These are phyloP conservation scores for Haematococcus sp. DNA, from an alignment of 139 green algal species.

Conservation along the genomic window DNA sequence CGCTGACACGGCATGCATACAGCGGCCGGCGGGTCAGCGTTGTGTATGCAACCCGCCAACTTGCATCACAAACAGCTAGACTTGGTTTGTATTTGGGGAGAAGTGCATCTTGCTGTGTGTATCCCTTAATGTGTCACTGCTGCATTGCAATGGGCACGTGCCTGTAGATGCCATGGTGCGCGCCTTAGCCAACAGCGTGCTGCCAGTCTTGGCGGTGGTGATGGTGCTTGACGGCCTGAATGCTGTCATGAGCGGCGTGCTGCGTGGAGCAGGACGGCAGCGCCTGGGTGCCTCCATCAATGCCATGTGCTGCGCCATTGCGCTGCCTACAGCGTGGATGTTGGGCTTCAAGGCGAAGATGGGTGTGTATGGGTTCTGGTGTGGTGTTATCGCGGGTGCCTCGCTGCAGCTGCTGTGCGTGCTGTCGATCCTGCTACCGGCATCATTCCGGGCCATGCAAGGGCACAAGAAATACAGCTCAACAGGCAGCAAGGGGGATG, in stretches of 20 bases:
- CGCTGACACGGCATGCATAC: no score
- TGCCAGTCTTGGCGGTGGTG: slow-evolving; percentile 29
- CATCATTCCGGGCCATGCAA: neutral
- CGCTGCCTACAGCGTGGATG: slow-evolving; percentile 16
- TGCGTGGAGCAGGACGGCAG: slow-evolving; percentile 40
- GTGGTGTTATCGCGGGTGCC: slow-evolving; percentile 32
- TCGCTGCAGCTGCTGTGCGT: neutral
- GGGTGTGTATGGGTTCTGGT: slow-evolving; percentile 60
- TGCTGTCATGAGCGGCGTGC: slow-evolving; percentile 37
- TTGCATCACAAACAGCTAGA: no score
- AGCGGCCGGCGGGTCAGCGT: no score
- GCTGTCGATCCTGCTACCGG: neutral
- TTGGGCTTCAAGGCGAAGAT: slow-evolving; percentile 36
- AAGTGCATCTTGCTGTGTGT: no score
- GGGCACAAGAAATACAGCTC: no score
- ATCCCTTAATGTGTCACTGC: no score
- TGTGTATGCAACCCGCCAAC: no score
- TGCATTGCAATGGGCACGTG: neutral
- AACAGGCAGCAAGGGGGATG: no score
- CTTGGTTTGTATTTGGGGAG: no score
- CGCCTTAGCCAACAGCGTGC: slow-evolving; percentile 4
- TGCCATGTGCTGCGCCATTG: slow-evolving; percentile 51
- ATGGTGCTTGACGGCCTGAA: slow-evolving; percentile 60
- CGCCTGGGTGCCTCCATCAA: slow-evolving; percentile 38
- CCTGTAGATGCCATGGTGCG: slow-evolving; percentile 4